Base-by-base conservation (phyloP, 1,284 basidiomycete genomes). In the Peniophora sp. region DNA sequence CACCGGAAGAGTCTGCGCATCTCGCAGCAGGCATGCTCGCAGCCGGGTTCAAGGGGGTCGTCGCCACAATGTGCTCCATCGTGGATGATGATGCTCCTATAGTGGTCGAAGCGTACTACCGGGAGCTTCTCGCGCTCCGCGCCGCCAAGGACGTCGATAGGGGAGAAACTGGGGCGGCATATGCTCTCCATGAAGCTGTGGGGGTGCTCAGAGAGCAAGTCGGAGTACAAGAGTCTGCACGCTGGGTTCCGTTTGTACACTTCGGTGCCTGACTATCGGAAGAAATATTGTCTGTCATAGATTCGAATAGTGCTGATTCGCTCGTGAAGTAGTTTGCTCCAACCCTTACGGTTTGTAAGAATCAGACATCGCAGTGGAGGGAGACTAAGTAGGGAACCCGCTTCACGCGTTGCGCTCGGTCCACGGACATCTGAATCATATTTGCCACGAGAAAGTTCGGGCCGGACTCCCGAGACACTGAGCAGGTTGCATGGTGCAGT, bases 31-130 rank as follows among this genome's bases (percentile, higher is more conserved):
- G 54, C 34, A 48, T 58, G 52, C 54, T 51, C 18, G 45, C 54
- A 11, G 46, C 51, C 5, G 57, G 57, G 32, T 55, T 46, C 24
- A 42, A 44, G n/a, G 52, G 54, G 22, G 54, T 54, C n/a, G 37
- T 58, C 34, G 57, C 53, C 23, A 58, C 56, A 22, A 49, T 56
- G 46, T 58, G 56, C 56, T 49, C 45, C 24, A 57, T 57, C 24
- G 35, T 47, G 10, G 54, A 58, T 22, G n/a, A 15, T 24, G 44
- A 47, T 47, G 48, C 48, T 37, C 24, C 54, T 42, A 3, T 47
- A n/a, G 51, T 58, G 48, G 49, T 56, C 47, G 49, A 59, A 10
- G 23, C 27, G 24, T 17, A 48, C 44, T 54, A 54, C 52, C 14
- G 20, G 23, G 43, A 24, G 43, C 20, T 45, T 6, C 15, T 50